Conservation (phyloP, 2,329 filamentous ascomycete genomes). For the Samsoniella hepiali region DNA sequence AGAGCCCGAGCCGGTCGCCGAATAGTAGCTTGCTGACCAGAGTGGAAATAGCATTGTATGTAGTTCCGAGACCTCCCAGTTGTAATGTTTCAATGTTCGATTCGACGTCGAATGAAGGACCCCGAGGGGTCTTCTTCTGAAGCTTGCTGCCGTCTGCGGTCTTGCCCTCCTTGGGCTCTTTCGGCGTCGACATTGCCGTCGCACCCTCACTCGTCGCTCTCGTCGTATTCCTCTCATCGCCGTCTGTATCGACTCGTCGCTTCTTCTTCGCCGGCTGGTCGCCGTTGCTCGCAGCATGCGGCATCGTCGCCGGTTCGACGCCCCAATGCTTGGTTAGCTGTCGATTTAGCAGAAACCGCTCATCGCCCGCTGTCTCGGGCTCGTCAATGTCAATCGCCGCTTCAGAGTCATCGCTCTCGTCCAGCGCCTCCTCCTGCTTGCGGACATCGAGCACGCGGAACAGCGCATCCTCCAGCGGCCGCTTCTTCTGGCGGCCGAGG, state of each 20-base stretch:
- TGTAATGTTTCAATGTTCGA: slow-evolving; percentile 22
- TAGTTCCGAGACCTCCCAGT: slow-evolving; percentile 32
- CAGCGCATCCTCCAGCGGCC: slow-evolving; percentile 77
- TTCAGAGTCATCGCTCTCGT: slow-evolving; percentile 47
- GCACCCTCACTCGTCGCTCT: slow-evolving; percentile 24
- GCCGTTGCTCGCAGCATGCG: slow-evolving; percentile 1
- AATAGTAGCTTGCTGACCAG: too few relatives aligned
- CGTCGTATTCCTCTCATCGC: slow-evolving; percentile 19
- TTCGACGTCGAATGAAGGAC: slow-evolving; percentile 32
- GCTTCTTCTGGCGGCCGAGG: slow-evolving; percentile 77
- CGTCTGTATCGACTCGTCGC: slow-evolving; percentile 30
- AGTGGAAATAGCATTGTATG: slow-evolving; percentile 18
- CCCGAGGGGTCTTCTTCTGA: slow-evolving; percentile 31
- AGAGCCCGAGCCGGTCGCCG: too few relatives aligned
- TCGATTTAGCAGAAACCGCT: slow-evolving; percentile 40
- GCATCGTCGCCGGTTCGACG: slow-evolving; percentile 20
- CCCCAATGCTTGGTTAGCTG: slow-evolving; percentile 43
- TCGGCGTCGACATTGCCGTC: slow-evolving; percentile 14
- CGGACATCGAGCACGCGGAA: slow-evolving; percentile 75
- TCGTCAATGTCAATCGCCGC: slow-evolving; percentile 49
- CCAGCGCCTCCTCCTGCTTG: slow-evolving; percentile 59
- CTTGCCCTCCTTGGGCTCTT: slow-evolving; percentile 1
- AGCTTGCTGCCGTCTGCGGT: background rate
- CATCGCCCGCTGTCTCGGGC: slow-evolving; percentile 30
- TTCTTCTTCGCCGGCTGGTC: slow-evolving; percentile 34